A percentile compares a stretch with the other conserved stretches of the same genome.
phyloP scores from a whole-genome alignment of 2,329 filamentous ascomycete genomes.

The Cordyceps pruinosa region DNA sequence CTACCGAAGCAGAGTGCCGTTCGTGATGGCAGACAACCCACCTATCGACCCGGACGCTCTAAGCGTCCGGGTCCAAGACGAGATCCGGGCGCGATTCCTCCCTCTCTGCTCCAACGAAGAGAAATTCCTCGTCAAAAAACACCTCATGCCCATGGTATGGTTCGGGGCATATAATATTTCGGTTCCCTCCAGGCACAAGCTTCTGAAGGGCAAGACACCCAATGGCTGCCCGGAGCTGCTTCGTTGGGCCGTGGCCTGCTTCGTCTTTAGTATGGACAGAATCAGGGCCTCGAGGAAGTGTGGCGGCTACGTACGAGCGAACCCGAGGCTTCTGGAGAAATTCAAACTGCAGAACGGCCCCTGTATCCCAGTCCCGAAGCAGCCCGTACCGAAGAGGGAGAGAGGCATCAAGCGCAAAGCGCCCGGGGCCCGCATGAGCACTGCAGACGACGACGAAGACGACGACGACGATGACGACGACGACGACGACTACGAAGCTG shows the following conservation, averaged over 20 bases:
- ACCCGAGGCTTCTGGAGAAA: background rate
- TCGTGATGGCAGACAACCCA: too few relatives aligned
- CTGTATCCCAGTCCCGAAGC: background rate
- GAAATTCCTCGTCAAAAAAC: background rate
- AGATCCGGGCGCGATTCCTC: too few relatives aligned
- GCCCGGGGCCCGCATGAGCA: background rate
- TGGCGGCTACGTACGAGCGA: background rate
- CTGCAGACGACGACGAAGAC: background rate
- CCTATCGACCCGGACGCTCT: too few relatives aligned
- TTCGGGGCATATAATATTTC: background rate
- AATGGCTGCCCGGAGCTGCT: background rate
- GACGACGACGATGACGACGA: background rate
- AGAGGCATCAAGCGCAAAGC: background rate
- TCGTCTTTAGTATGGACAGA: background rate
- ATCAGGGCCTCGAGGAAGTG: background rate
- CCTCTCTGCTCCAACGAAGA: background rate
- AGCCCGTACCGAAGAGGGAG: rapidly evolving
- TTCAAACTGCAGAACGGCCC: background rate
- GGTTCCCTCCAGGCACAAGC: background rate
- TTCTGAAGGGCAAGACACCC: background rate
- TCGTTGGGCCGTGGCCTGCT: background rate
- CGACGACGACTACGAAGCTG: background rate
- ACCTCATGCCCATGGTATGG: background rate
- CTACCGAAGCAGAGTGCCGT: too few relatives aligned
- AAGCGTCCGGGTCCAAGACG: background rate